phyloP scores from a whole-genome alignment of 768 basidiomycete genomes.

The Leucocoprinus birnbaumii region DNA sequence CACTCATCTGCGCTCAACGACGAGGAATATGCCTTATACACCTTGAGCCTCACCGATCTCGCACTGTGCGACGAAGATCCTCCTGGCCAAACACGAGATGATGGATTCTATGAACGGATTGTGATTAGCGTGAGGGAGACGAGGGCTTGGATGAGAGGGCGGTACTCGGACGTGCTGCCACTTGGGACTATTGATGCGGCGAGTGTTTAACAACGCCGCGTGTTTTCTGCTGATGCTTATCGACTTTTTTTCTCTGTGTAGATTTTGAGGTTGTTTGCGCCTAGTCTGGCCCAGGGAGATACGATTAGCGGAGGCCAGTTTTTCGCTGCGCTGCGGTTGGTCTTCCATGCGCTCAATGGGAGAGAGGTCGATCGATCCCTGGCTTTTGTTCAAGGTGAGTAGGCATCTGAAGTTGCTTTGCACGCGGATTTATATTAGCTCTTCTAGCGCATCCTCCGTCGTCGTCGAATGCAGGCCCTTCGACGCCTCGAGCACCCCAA shows the following conservation, averaged over 20 bases:
- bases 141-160: constrained; percentile 72
- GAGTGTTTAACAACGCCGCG: too few species aligned
- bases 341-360: constrained; percentile 59
- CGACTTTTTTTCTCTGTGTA: constrained; percentile 21
- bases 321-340: constrained; percentile 70
- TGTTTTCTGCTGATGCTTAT: too few species aligned
- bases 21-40: constrained; percentile 68
- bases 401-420: neutral
- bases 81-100: constrained; percentile 26
- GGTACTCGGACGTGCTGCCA: constrained; percentile 63
- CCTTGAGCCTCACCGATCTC: constrained; percentile 54
- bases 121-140: constrained; percentile 61
- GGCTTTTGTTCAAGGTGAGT: constrained; percentile 72
- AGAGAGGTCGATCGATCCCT: constrained; percentile 61
- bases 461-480: too few species aligned
- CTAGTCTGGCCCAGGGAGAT: constrained; percentile 49
- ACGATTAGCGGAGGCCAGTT: constrained; percentile 68
- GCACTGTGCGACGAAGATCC: constrained; percentile 27
- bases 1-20: constrained; percentile 78
- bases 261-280: constrained; percentile 67
- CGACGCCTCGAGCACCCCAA: too few species aligned
- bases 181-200: too few species aligned
- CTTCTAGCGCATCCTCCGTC: too few species aligned
- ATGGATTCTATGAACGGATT: constrained; percentile 46
- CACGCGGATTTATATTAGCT: neutral